Conservation (phyloP, 345 rosid genomes). For the Dimocarpus longan region DNA sequence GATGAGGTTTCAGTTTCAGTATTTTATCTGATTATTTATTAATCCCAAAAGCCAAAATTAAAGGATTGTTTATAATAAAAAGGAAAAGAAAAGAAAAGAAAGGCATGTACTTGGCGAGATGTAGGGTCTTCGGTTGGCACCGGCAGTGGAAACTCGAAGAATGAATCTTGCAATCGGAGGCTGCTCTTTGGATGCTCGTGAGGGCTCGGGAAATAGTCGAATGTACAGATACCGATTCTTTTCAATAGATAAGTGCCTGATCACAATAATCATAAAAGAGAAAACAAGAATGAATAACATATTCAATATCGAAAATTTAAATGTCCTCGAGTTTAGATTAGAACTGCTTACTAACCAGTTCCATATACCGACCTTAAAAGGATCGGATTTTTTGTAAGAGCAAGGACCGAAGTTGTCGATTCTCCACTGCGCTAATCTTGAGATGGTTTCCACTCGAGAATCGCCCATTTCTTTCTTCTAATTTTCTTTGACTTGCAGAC, state of each 20-base stretch:
- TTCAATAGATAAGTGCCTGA: constrained; percentile 83
- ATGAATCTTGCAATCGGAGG: constrained; percentile 77
- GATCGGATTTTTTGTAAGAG: constrained; percentile 79
- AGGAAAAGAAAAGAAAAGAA: no score
- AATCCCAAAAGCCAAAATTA: no score
- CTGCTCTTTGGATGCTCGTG: constrained; percentile 70
- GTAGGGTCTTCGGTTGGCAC: constrained; percentile 49
- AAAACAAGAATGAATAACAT: not conserved
- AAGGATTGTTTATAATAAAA: no score
- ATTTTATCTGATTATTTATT: no score
- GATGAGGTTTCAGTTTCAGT: no score
- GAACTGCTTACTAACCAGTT: constrained; percentile 54
- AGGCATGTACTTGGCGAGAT: constrained; percentile 51
- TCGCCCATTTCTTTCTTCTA: constrained; percentile 54
- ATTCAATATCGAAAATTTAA: not conserved
- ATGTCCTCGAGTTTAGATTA: no score
- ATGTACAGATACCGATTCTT: constrained; percentile 74
- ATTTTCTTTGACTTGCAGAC: not conserved
- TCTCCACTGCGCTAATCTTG: constrained; percentile 92
- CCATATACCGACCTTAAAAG: constrained; percentile 94
- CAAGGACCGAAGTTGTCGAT: constrained; percentile 82
- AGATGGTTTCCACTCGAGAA: constrained; percentile 85
- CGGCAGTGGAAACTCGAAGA: constrained; percentile 66
- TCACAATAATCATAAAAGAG: not conserved
- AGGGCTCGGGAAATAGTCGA: constrained; percentile 79